Evolutionary conservation across 805 yeast species (phyloP).

Genomic region (Metschnikowia colocasiae): DNA sequence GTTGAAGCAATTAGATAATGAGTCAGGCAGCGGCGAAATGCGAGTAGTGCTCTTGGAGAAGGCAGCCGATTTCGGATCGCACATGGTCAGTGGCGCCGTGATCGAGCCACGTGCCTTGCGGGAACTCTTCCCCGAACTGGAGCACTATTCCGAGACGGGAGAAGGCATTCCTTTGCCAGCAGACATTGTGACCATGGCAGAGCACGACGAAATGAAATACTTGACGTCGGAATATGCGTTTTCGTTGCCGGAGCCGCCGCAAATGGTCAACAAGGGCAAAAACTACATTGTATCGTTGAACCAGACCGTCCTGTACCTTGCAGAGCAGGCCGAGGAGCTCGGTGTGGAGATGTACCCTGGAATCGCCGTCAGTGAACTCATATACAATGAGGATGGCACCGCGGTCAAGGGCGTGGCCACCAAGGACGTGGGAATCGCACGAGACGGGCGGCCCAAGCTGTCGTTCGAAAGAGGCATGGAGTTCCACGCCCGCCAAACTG

Average conservation of each 20-base stretch:
- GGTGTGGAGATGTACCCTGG: slow-evolving; percentile 95
- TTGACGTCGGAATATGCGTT: slow-evolving; percentile 57
- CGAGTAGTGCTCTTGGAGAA: slow-evolving; percentile 90
- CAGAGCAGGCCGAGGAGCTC: slow-evolving; percentile 85
- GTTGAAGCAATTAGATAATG: slow-evolving; percentile 77
- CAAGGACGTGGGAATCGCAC: slow-evolving; percentile 82
- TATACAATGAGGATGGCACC: slow-evolving; percentile 50
- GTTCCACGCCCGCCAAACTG: slow-evolving; percentile 84
- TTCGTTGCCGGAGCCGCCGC: slow-evolving; percentile 91
- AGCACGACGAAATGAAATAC: slow-evolving; percentile 69
- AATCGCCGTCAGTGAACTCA: slow-evolving; percentile 75
- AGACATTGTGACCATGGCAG: slow-evolving; percentile 70
- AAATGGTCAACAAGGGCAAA: slow-evolving; percentile 72
- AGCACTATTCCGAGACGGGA: slow-evolving; percentile 46
- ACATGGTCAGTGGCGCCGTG: slow-evolving; percentile 90
- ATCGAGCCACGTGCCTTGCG: slow-evolving; percentile 84
- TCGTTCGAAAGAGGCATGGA: slow-evolving; percentile 97
- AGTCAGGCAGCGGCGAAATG: slow-evolving; percentile 58
- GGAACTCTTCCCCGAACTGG: slow-evolving; percentile 76
- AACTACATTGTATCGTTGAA: slow-evolving; percentile 84
- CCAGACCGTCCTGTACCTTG: slow-evolving; percentile 73
- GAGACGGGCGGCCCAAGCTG: slow-evolving; percentile 70
- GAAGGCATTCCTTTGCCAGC: slow-evolving; percentile 73
- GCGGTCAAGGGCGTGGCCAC: slow-evolving; percentile 89
- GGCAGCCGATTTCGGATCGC: slow-evolving; percentile 90